These are phyloP conservation scores for Stephanodiscus triporus DNA, from an alignment of 108 stramenopile genomes.

Conservation along the genomic window DNA sequence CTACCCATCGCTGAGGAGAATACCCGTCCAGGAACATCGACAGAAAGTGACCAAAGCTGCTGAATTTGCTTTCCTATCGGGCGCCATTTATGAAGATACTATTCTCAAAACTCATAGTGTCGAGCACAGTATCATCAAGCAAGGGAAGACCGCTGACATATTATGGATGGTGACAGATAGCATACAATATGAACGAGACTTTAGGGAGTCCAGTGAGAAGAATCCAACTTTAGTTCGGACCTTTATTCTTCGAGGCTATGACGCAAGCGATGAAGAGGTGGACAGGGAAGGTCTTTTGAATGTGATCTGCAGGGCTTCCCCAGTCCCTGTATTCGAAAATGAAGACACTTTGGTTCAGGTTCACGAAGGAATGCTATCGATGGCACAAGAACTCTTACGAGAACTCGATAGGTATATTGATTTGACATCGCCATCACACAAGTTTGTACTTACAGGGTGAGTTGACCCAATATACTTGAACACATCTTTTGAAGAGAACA, in stretches of 20 bases:
- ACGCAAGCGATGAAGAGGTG: conserved; percentile 83
- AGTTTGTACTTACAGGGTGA: conserved; percentile 71
- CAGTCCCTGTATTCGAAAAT: conserved; percentile 35
- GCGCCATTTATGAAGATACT: conserved; percentile 73
- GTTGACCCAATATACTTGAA: neutral
- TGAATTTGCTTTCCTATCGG: conserved; percentile 69
- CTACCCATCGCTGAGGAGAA: conserved; percentile 25
- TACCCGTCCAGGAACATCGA: conserved; percentile 20
- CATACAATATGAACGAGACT: conserved; percentile 47
- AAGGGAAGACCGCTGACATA: conserved; percentile 77
- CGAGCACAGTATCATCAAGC: conserved; percentile 68
- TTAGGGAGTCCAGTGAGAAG: conserved; percentile 10
- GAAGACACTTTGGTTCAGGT: conserved; percentile 48
- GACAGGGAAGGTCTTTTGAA: conserved; percentile 74
- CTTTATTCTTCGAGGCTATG: conserved; percentile 85
- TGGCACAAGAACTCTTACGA: conserved; percentile 65
- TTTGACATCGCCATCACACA: conserved; percentile 60
- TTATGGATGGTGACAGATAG: conserved; percentile 81
- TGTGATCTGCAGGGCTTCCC: conserved; percentile 62
- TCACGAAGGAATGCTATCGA: conserved; percentile 68
- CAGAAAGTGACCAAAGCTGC: conserved; percentile 48
- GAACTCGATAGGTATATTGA: conserved; percentile 71
- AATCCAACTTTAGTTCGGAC: conserved; percentile 57
- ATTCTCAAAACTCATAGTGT: conserved; percentile 44
- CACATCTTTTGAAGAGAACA: neutral